Evolutionary conservation across 352 stramenopile species (phyloP), one percentile per base, ranked within the genome.

Genomic region (Hyphochytrium catenoides): DNA sequence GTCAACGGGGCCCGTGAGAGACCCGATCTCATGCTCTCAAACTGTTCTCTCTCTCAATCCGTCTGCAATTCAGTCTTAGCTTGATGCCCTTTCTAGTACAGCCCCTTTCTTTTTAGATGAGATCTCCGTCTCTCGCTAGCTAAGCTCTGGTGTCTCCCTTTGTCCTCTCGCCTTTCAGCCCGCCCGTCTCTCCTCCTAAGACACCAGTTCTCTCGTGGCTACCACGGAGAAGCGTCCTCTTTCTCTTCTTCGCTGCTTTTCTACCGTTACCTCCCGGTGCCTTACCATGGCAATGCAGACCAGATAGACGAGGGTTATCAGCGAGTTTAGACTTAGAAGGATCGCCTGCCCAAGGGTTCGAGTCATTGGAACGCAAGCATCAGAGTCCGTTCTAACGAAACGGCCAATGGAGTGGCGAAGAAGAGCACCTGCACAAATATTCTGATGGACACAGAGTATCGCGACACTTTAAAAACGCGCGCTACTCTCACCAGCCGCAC

Each of bases 271-370:
- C 25, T 0, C 6, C 24, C 23, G 8, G 15, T 9, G 21, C 18
- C 4, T 4, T 36, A 43, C 43, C 51, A 75, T 74, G 16, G 56
- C 70, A 31, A 84, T 75, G 3, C 51, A 47, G 61, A 84, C 81
- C 40, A 82, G 62, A 27, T 82, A 82, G 22, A 84, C 53, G 9
- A 84, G 57, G 67, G 82, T 84, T 11, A 57, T 70, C n/a, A 84
- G 44, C 2, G 70, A 57, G 36, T 82, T 74, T 20, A 73, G 59
- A 26, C 61, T 75, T 26, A 75, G 59, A 9, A 48, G 39, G 32
- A 79, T 71, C 11, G 66, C 62, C 36, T 72, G 58, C 3, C 67
- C 55, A 30, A 15, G 20, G 28, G 14, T 21, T 6, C 26, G 12
- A 30, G 3, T 1, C 8, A 8, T 12, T 22, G 15, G 19, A 27